These are phyloP conservation scores for Trichoderma atroviride DNA, from an alignment of 2,329 filamentous ascomycete genomes.

Conservation along the genomic window DNA sequence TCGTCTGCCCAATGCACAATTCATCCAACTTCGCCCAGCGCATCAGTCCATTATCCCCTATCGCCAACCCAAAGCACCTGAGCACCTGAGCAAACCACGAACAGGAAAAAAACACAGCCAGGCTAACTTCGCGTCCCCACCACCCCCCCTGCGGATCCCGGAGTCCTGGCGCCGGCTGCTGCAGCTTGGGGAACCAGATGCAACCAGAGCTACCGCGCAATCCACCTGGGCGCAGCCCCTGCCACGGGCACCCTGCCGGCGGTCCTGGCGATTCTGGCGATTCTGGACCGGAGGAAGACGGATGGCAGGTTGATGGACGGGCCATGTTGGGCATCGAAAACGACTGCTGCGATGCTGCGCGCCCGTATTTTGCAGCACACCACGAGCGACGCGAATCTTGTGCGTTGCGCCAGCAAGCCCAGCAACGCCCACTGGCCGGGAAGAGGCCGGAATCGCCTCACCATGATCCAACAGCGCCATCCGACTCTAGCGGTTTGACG, in stretches of 20 bases:
- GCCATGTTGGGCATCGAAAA: conserved; percentile 5
- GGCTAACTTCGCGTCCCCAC: conserved; percentile 9
- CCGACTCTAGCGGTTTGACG: neutral
- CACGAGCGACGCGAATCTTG: neutral
- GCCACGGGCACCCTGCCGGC: conserved; percentile 6
- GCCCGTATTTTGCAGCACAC: conserved; percentile 5
- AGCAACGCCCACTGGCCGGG: neutral
- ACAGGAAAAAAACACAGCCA: neutral
- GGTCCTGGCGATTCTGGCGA: neutral
- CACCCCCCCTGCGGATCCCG: conserved; percentile 19
- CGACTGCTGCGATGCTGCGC: neutral
- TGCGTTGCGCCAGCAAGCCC: neutral
- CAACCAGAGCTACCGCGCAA: neutral
- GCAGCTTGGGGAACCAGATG: conserved; percentile 22
- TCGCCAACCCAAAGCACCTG: conserved; percentile 8
- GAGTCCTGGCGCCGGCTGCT: conserved; percentile 21
- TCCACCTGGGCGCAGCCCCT: conserved; percentile 14
- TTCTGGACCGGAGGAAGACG: conserved; percentile 11
- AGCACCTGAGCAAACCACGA: conserved; percentile 6
- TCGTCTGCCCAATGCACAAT: neutral
- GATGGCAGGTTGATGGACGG: neutral
- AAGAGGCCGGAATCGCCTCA: conserved; percentile 12
- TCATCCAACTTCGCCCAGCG: neutral
- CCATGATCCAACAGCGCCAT: conserved; percentile 21
- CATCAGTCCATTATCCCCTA: conserved; percentile 12